Percentiles rank a stretch among this genome's conserved stretches.
Evolutionary conservation across 73 alveolate genomes (phyloP).

Genomic region (Blepharisma japonicum): DNA sequence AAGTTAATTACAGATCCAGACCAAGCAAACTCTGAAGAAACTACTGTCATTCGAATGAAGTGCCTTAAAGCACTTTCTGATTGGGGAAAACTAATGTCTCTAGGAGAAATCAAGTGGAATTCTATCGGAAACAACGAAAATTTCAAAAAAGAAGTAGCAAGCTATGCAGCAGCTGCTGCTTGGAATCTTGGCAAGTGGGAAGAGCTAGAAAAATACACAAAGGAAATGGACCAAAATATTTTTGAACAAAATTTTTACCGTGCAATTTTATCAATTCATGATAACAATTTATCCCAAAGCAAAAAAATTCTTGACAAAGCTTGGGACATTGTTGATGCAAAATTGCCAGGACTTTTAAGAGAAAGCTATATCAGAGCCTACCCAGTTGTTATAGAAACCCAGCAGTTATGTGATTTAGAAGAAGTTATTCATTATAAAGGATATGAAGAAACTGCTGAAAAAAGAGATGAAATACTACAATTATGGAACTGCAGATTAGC

Average conservation of each 20-base stretch:
- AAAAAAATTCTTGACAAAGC: conserved; percentile 79
- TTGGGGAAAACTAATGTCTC: conserved; percentile 78
- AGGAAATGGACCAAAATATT: conserved; percentile 68
- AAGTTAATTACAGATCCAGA: conserved; percentile 49
- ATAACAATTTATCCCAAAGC: conserved; percentile 75
- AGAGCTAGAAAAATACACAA: conserved; percentile 74
- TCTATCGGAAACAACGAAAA: conserved; percentile 32
- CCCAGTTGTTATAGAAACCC: conserved; percentile 71
- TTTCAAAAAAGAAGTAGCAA: conserved; percentile 57
- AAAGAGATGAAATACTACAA: conserved; percentile 61
- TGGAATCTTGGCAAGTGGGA: conserved; percentile 96
- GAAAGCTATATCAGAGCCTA: conserved; percentile 91
- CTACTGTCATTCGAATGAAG: conserved; percentile 60
- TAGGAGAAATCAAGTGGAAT: conserved; percentile 38
- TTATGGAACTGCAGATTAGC: conserved; percentile 74
- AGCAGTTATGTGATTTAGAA: conserved; percentile 84
- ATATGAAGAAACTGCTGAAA: conserved; percentile 50
- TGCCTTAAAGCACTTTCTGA: conserved; percentile 93
- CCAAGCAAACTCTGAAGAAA: conserved; percentile 34
- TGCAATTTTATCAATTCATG: conserved; percentile 88
- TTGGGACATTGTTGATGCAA: conserved; percentile 85
- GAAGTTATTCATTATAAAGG: conserved; percentile 72
- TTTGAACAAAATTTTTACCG: conserved; percentile 89
- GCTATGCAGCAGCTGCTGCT: conserved; percentile 81
- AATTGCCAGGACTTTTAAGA: conserved; percentile 76